These are phyloP conservation scores for Mycena belliarum DNA, from an alignment of 768 basidiomycete genomes.

Conservation along the genomic window DNA sequence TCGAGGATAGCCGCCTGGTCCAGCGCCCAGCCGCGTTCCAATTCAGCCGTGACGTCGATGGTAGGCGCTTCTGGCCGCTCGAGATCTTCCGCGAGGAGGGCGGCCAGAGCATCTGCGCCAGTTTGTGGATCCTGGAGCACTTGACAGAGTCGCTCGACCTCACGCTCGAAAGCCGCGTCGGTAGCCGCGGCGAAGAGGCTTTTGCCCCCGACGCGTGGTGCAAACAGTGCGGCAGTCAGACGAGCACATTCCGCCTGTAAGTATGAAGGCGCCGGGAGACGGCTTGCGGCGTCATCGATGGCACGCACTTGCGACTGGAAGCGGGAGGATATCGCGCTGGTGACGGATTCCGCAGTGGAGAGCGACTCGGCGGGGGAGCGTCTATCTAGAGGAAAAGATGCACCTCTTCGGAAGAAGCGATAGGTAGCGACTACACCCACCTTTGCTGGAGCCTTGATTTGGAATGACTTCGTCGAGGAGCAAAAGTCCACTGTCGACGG, in stretches of 20 bases:
- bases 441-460: too few relatives aligned
- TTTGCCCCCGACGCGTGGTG: neutral
- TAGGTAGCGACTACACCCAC: too few relatives aligned
- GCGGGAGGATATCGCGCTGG: neutral
- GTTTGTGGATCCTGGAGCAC: slow-evolving; percentile 1
- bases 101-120: neutral
- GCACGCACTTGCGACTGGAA: slow-evolving; percentile 7
- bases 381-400: neutral
- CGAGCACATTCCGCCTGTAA: slow-evolving; percentile 8
- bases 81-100: neutral
- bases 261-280: slow-evolving; percentile 1
- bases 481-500: neutral
- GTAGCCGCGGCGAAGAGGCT: neutral
- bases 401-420: too few relatives aligned
- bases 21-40: slow-evolving; percentile 32
- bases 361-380: neutral
- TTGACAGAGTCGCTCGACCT: neutral
- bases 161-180: neutral
- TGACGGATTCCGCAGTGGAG: neutral
- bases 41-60: slow-evolving; percentile 25
- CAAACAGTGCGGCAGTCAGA: neutral
- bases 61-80: neutral
- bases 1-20: slow-evolving; percentile 33
- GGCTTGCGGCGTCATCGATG: neutral
- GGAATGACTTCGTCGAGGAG: neutral